A percentile compares a stretch with the other conserved stretches of the same genome.
Conservation (phyloP, 768 basidiomycete species). For the Leccinum sublutescens region DNA sequence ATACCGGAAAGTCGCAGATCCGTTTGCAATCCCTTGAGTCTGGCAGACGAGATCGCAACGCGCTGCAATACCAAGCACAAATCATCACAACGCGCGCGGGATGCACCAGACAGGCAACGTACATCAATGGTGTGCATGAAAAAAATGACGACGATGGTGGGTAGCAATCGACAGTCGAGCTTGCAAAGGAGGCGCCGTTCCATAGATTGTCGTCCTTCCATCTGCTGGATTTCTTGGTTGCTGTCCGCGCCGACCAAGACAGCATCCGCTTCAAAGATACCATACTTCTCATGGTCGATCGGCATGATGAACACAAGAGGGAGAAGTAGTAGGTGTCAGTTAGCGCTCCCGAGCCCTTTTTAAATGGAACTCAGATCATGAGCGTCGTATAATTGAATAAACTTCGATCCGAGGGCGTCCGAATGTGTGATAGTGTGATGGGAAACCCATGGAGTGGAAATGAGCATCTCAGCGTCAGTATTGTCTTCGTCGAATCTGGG, state of each 20-base stretch:
- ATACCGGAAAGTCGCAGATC: not conserved
- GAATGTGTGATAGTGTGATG: not conserved
- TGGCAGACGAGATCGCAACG: not conserved
- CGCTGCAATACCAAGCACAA: not conserved
- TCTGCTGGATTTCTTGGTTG: not conserved
- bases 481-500: not conserved
- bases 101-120: not conserved
- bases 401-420: not conserved
- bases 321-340: not conserved
- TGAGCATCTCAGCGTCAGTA: not conserved
- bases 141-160: not conserved
- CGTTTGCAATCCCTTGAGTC: not conserved
- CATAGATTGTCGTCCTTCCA: not conserved
- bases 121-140: not conserved
- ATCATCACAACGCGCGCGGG: not conserved
- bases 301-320: not conserved
- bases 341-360: not conserved
- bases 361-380: not conserved
- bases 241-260: not conserved
- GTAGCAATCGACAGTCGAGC: not conserved
- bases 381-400: not conserved
- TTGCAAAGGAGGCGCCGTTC: not conserved
- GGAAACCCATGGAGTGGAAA: not conserved
- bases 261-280: not conserved
- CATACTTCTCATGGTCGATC: not conserved